Percentiles rank a stretch among this genome's conserved stretches.
Evolutionary conservation across 495 filamentous ascomycete genomes (phyloP).

Genomic region (Talaromyces proteolyticus): DNA sequence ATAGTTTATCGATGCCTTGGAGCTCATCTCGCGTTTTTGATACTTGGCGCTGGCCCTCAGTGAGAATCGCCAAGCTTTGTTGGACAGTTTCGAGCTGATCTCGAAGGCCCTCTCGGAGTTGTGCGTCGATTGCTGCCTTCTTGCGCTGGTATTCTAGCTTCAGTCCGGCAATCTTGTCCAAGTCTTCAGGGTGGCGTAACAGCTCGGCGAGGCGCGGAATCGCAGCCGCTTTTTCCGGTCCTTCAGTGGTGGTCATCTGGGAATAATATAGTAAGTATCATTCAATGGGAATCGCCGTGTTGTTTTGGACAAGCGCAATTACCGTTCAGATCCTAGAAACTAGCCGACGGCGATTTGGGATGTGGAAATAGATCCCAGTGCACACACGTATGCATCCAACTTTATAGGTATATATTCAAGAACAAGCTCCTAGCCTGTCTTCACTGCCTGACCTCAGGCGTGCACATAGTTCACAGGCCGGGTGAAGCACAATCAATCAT

Average conservation of each 20-base stretch:
- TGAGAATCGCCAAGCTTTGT: constrained; percentile 77
- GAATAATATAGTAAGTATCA: not conserved
- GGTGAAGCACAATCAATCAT: not conserved
- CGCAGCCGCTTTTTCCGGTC: constrained; percentile 33
- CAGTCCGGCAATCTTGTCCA: constrained; percentile 87
- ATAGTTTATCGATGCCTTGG: constrained; percentile 96
- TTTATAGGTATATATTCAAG: not conserved
- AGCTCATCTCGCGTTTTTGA: constrained; percentile 93
- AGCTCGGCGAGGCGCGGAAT: constrained; percentile 45
- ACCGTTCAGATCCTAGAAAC: not conserved
- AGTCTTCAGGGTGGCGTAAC: constrained; percentile 69
- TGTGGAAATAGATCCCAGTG: no score
- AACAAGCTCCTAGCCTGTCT: not conserved
- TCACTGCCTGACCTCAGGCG: no score
- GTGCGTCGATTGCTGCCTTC: constrained; percentile 83
- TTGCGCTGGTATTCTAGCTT: constrained; percentile 93
- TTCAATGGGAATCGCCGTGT: not conserved
- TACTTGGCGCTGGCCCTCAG: constrained; percentile 81
- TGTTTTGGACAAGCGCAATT: not conserved
- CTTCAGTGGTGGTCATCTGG: constrained; percentile 4
- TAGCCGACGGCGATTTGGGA: no score
- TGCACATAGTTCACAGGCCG: no score
- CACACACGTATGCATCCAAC: not conserved
- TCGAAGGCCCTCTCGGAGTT: constrained; percentile 78
- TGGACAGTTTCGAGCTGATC: constrained; percentile 92